Evolutionary conservation across 495 filamentous ascomycete species (phyloP).

Genomic region (Poronia punctata): DNA sequence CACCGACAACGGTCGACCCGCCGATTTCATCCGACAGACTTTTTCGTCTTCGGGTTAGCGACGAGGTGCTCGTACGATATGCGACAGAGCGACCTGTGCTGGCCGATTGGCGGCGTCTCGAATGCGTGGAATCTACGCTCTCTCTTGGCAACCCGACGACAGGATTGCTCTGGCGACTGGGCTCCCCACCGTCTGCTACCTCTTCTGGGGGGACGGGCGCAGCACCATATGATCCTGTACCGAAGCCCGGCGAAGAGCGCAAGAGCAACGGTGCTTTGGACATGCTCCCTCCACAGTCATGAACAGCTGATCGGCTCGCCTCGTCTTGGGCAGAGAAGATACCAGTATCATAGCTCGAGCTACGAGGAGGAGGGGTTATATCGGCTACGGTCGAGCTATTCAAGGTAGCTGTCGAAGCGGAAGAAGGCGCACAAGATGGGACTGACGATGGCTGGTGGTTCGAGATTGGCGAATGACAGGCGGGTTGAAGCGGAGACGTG

Average conservation of each 20-base stretch:
- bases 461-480: slow-evolving; percentile 5
- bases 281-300: slow-evolving; percentile 33
- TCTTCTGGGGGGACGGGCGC: slow-evolving; percentile 14
- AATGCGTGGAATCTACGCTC: slow-evolving; percentile 9
- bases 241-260: slow-evolving; percentile 51
- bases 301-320: slow-evolving; percentile 15
- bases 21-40: slow-evolving; percentile 35
- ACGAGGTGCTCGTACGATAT: slow-evolving; percentile 15
- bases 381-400: background rate
- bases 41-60: slow-evolving; percentile 17
- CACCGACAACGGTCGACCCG: slow-evolving; percentile 33
- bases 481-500: background rate
- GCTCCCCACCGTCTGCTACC: slow-evolving; percentile 12
- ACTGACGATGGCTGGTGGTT: background rate
- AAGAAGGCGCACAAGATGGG: background rate
- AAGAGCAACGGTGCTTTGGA: slow-evolving; percentile 49
- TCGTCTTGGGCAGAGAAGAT: slow-evolving; percentile 14
- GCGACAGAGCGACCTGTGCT: slow-evolving; percentile 10
- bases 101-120: slow-evolving; percentile 14
- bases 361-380: slow-evolving; percentile 15
- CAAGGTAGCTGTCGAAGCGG: background rate
- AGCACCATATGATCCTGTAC: slow-evolving; percentile 19
- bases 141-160: slow-evolving; percentile 2
- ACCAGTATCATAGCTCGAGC: slow-evolving; percentile 20
- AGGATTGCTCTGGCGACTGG: slow-evolving; percentile 6